Percentiles rank a stretch among this genome's conserved stretches.
Conservation (phyloP, 768 basidiomycete species). For the Macrolepiota dolichaula region DNA sequence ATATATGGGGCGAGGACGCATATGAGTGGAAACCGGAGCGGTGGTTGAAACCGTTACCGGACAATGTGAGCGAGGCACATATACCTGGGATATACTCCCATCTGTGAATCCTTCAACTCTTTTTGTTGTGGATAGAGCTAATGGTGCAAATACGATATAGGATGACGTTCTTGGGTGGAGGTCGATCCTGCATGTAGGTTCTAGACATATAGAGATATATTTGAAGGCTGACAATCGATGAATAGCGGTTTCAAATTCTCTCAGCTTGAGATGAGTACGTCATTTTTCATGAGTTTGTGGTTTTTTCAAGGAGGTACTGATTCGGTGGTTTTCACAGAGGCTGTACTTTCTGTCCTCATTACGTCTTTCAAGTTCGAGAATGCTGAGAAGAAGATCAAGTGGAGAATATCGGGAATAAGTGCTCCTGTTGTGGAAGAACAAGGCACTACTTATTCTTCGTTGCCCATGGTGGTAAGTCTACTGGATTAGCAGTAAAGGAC, state of each 20-base stretch:
- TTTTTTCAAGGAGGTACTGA: background rate
- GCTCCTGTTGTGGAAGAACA: conserved; percentile 4
- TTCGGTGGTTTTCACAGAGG: conserved; percentile 7
- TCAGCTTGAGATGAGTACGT: conserved; percentile 21
- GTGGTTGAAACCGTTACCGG: conserved; percentile 35
- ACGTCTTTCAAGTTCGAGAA: conserved; percentile 12
- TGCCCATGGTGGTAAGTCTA: conserved; percentile 15
- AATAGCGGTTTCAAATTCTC: conserved; percentile 18
- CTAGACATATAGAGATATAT: too few species aligned
- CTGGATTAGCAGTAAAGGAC: background rate
- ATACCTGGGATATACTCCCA: conserved; percentile 20
- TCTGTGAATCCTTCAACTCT: conserved; percentile 7
- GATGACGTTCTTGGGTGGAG: conserved; percentile 18
- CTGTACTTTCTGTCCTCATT: conserved; percentile 4
- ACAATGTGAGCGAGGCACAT: conserved; percentile 17
- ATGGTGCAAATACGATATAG: conserved; percentile 1
- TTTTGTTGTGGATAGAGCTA: background rate
- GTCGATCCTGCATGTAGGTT: conserved; percentile 15
- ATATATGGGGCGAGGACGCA: conserved; percentile 39
- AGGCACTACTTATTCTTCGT: background rate
- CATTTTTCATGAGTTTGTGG: background rate
- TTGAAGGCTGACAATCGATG: background rate
- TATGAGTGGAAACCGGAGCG: conserved; percentile 41
- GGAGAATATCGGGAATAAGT: conserved; percentile 16
- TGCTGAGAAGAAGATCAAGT: conserved; percentile 15